Percentiles rank a stretch among this genome's conserved stretches.
These are phyloP conservation scores for Drechslerella coelobrocha DNA, from an alignment of 2,329 filamentous ascomycete genomes.

Conservation along the genomic window DNA sequence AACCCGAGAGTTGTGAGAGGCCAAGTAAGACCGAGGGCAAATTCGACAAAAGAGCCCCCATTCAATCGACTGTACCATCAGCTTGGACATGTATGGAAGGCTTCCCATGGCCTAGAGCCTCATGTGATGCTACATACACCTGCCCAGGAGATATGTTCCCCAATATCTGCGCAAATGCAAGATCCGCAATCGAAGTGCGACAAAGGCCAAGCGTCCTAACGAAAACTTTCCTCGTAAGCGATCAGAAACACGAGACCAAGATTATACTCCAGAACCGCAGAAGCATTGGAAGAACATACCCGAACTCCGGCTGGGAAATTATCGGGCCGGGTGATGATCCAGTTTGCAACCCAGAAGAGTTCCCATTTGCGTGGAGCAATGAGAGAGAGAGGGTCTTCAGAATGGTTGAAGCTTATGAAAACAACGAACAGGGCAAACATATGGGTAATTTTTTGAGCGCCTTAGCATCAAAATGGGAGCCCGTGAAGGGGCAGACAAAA, in stretches of 20 bases:
- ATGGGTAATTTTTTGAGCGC: not conserved
- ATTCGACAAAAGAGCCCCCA: not conserved
- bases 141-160: not conserved
- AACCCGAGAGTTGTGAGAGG: not conserved
- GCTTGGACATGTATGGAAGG: not conserved
- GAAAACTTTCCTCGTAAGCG: no score
- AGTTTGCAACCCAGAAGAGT: constrained; percentile 3
- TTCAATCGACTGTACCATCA: not conserved
- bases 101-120: not conserved
- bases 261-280: no score
- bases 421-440: not conserved
- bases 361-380: constrained; percentile 1
- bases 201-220: not conserved
- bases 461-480: not conserved
- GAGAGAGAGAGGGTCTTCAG: not conserved
- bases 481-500: not conserved
- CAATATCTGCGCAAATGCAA: constrained; percentile 10
- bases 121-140: not conserved
- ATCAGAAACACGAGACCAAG: no score
- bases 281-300: no score
- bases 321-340: no score
- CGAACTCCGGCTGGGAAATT: constrained; percentile 6
- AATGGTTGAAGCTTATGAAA: not conserved
- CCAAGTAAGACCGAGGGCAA: no score
- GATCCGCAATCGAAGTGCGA: not conserved